These are phyloP conservation scores for Alternaria alternata DNA, from an alignment of 2,329 filamentous ascomycete species.

Conservation along the genomic window DNA sequence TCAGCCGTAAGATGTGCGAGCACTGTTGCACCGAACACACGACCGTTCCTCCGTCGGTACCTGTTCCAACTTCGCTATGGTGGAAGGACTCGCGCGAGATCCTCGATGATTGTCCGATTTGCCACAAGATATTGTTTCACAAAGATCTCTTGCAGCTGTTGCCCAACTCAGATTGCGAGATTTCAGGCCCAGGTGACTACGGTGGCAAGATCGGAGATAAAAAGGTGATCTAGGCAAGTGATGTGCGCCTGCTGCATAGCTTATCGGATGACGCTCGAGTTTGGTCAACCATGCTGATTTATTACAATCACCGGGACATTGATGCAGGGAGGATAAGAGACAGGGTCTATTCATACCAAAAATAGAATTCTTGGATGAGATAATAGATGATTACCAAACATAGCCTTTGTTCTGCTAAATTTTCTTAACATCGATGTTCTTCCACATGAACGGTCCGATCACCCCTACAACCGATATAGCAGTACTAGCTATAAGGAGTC, in stretches of 20 bases:
- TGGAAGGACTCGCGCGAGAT: neutral
- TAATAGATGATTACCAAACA: neutral
- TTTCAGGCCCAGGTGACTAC: neutral
- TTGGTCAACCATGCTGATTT: too few species aligned
- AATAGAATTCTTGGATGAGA: too few species aligned
- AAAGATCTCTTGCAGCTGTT: neutral
- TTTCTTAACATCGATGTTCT: constrained; percentile 18
- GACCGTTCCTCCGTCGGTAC: neutral
- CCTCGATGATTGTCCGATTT: neutral
- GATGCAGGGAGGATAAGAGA: too few species aligned
- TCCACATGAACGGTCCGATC: constrained; percentile 21
- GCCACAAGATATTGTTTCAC: neutral
- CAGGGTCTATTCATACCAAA: rapidly evolving
- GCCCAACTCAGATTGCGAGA: neutral
- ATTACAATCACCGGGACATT: too few species aligned
- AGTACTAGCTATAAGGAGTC: constrained; percentile 18
- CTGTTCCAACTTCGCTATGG: neutral
- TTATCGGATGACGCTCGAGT: too few species aligned
- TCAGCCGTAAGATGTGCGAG: neutral
- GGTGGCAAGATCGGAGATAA: neutral
- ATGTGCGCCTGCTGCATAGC: rapidly evolving
- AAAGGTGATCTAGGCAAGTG: too few species aligned
- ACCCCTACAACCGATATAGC: constrained; percentile 16
- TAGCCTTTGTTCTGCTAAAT: constrained; percentile 19
- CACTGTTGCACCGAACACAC: neutral